phyloP scores from a whole-genome alignment of 225 moss, liverwort and hornwort species.

The Pleurozium schreberi region DNA sequence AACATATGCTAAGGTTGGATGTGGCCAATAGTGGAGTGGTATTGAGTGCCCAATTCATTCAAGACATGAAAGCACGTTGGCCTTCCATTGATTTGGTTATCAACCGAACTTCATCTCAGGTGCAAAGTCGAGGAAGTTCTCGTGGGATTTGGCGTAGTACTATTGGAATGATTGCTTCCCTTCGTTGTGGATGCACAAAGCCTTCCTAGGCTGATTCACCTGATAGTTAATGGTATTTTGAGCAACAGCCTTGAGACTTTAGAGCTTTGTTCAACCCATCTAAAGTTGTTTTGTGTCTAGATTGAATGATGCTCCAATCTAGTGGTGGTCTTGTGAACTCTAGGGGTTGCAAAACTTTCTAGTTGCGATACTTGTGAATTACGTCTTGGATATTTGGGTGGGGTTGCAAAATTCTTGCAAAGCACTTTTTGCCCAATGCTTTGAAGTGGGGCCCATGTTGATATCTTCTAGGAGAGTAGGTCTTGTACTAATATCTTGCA shows the following conservation, averaged over 20 bases:
- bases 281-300: fast-evolving
- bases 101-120: fast-evolving
- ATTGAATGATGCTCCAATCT: background rate
- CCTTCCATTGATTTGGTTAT: background rate
- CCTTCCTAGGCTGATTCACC: background rate
- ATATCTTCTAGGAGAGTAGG: fast-evolving
- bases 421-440: background rate
- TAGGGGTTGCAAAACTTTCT: background rate
- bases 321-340: background rate
- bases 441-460: fast-evolving
- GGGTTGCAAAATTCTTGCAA: background rate
- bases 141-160: background rate
- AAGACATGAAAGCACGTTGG: background rate
- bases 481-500: background rate
- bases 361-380: background rate
- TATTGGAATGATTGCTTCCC: background rate
- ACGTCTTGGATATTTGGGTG: fast-evolving
- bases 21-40: background rate
- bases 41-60: background rate
- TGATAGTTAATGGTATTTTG: background rate
- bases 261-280: background rate
- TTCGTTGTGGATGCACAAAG: background rate
- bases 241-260: background rate
- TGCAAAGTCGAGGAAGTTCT: background rate
- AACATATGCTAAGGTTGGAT: fast-evolving